phyloP scores from a whole-genome alignment of 1,284 basidiomycete species.

The Psilocybe mexicana region DNA sequence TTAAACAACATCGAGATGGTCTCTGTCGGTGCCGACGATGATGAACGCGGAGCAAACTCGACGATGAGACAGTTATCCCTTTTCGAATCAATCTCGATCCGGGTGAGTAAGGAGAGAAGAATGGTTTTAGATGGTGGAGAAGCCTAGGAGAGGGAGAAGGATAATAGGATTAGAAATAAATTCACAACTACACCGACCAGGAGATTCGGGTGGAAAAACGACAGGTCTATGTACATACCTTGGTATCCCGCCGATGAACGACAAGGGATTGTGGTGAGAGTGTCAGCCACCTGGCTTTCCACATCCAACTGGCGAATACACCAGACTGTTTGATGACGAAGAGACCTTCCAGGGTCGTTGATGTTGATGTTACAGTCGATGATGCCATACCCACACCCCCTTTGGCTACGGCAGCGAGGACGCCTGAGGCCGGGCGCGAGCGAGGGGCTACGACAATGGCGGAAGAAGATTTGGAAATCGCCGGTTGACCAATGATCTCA shows the following conservation, averaged over 20 bases:
- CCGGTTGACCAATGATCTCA: constrained; percentile 22
- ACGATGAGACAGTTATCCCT: constrained; percentile 23
- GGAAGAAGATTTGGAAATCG: constrained; percentile 12
- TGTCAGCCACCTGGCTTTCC: constrained; percentile 26
- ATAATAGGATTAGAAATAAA: not conserved
- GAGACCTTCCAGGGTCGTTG: constrained; percentile 19
- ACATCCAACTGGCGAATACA: constrained; percentile 24
- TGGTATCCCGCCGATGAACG: constrained; percentile 24
- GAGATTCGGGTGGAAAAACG: not conserved
- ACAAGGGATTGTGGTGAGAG: constrained; percentile 23
- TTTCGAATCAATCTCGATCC: constrained; percentile 25
- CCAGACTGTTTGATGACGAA: constrained; percentile 24
- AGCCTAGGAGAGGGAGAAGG: constrained; percentile 11
- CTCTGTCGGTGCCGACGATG: constrained; percentile 12
- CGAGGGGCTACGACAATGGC: constrained; percentile 17
- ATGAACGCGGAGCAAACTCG: constrained; percentile 13
- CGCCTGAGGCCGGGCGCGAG: constrained; percentile 18
- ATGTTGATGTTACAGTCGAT: not conserved
- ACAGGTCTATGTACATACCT: constrained; percentile 6
- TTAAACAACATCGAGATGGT: constrained; percentile 25
- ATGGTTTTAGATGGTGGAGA: constrained; percentile 24
- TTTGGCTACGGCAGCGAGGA: constrained; percentile 4
- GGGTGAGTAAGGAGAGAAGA: constrained; percentile 21
- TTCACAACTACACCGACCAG: not conserved
- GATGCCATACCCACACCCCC: not conserved